Conservation (phyloP, 225 moss, liverwort and hornwort genomes). For the Polytrichum formosum region DNA sequence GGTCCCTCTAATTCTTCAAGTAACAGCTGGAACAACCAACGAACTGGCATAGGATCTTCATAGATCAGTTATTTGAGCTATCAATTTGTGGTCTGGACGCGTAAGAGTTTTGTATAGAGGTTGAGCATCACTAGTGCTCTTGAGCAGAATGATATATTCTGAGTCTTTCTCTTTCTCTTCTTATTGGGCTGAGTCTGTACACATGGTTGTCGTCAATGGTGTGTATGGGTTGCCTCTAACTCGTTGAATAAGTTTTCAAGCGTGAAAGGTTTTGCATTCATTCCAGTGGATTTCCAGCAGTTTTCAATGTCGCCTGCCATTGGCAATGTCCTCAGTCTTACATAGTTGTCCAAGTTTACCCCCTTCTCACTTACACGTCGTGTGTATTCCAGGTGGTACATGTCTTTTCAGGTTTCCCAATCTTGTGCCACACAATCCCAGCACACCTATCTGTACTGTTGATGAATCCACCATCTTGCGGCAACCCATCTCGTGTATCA, state of each 20-base stretch:
- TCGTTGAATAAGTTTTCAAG: neutral
- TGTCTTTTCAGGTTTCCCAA: no score
- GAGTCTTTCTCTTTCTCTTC: neutral
- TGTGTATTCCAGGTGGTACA: constrained; percentile 4
- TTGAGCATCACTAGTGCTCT: constrained; percentile 1
- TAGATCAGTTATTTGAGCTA: neutral
- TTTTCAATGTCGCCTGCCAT: neutral
- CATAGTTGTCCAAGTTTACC: neutral
- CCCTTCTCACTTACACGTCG: constrained; percentile 4
- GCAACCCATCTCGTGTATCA: neutral
- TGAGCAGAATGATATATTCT: neutral
- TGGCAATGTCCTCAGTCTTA: neutral
- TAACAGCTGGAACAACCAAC: no score
- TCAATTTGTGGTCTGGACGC: neutral
- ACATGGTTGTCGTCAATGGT: constrained; percentile 1
- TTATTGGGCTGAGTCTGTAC: neutral
- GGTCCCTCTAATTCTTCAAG: no score
- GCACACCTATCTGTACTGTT: no score
- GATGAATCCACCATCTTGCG: no score
- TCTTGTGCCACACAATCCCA: constrained; percentile 2
- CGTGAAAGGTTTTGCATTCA: neutral
- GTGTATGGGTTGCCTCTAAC: constrained; percentile 7
- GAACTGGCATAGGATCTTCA: neutral
- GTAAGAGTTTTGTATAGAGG: constrained; percentile 10
- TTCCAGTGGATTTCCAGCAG: neutral